phyloP scores from a whole-genome alignment of 2,329 filamentous ascomycete genomes.

The Fusarium pseudoanthophilum region DNA sequence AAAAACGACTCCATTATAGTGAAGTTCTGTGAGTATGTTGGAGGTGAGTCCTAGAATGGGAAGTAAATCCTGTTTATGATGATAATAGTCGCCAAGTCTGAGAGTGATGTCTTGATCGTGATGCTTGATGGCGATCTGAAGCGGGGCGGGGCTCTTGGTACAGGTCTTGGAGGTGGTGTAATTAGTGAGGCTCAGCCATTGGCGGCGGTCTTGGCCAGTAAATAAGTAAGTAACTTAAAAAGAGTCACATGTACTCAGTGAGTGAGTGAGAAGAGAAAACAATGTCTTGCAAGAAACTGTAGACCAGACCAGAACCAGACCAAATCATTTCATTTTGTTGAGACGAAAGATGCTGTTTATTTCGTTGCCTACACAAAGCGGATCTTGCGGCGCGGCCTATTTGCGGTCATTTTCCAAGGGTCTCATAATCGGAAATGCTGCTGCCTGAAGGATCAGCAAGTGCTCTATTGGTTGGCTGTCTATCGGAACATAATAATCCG shows the following conservation, averaged over 20 bases:
- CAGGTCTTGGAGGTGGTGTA: slow-evolving; percentile 2
- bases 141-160: slow-evolving; percentile 22
- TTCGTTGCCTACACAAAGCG: slow-evolving; percentile 47
- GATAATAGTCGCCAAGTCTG: slow-evolving; percentile 3
- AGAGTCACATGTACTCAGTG: slow-evolving; percentile 2
- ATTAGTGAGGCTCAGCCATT: slow-evolving; percentile 30
- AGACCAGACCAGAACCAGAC: neutral
- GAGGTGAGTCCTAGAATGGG: neutral
- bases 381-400: slow-evolving; percentile 42
- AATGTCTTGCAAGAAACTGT: neutral
- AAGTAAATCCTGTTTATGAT: neutral
- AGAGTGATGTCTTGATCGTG: slow-evolving; percentile 18
- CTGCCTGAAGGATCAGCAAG: slow-evolving; percentile 41
- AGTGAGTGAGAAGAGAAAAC: neutral
- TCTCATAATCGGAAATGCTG: slow-evolving; percentile 39
- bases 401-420: slow-evolving; percentile 41
- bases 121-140: slow-evolving; percentile 31
- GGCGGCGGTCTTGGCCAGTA: slow-evolving; percentile 12
- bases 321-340: slow-evolving; percentile 37
- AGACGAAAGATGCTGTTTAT: slow-evolving; percentile 36
- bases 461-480: slow-evolving; percentile 18
- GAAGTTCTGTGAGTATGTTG: neutral
- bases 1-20: slow-evolving; percentile 61
- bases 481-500: neutral
- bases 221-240: neutral